Percentiles rank a stretch among this genome's conserved stretches.
Evolutionary conservation across 768 basidiomycete genomes (phyloP).

Genomic region (Mycena polygramma): DNA sequence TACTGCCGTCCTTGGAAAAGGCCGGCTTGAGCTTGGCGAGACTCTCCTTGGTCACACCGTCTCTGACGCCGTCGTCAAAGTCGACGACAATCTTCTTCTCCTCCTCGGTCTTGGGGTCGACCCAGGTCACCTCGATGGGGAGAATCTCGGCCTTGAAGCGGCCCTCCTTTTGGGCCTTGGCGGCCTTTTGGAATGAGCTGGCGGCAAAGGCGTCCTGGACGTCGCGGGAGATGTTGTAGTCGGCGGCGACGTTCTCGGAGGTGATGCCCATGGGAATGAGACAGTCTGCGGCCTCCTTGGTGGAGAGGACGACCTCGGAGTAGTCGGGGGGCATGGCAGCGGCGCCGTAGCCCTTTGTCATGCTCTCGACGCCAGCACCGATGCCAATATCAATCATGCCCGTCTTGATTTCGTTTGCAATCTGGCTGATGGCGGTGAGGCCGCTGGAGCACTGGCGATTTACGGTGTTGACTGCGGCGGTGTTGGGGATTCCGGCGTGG

Average conservation of each 20-base stretch:
- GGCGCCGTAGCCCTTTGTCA: conserved; percentile 84
- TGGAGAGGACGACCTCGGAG: conserved; percentile 75
- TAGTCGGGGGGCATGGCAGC: conserved; percentile 67
- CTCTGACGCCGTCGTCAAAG: conserved; percentile 87
- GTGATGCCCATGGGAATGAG: conserved; percentile 93
- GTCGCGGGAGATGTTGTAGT: conserved; percentile 80
- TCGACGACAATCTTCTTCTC: conserved; percentile 78
- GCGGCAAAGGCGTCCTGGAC: conserved; percentile 91
- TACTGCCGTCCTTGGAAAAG: conserved; percentile 80
- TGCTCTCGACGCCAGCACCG: conserved; percentile 91
- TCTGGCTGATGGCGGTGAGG: conserved; percentile 83
- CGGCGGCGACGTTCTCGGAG: conserved; percentile 90
- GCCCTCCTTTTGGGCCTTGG: conserved; percentile 82
- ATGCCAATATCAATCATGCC: conserved; percentile 94
- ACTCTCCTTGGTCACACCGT: conserved; percentile 84
- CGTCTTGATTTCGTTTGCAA: conserved; percentile 82
- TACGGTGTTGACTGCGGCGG: conserved; percentile 81
- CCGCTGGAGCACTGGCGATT: conserved; percentile 95
- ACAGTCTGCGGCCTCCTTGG: conserved; percentile 83
- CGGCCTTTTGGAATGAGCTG: conserved; percentile 86
- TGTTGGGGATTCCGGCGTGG: conserved; percentile 86
- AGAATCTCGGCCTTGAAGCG: conserved; percentile 89
- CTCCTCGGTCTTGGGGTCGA: conserved; percentile 82
- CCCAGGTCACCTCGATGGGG: conserved; percentile 77
- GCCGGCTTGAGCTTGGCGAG: conserved; percentile 89